Base-by-base conservation (phyloP, 2,329 filamentous ascomycete genomes). In the Juglanconis juglandina region DNA sequence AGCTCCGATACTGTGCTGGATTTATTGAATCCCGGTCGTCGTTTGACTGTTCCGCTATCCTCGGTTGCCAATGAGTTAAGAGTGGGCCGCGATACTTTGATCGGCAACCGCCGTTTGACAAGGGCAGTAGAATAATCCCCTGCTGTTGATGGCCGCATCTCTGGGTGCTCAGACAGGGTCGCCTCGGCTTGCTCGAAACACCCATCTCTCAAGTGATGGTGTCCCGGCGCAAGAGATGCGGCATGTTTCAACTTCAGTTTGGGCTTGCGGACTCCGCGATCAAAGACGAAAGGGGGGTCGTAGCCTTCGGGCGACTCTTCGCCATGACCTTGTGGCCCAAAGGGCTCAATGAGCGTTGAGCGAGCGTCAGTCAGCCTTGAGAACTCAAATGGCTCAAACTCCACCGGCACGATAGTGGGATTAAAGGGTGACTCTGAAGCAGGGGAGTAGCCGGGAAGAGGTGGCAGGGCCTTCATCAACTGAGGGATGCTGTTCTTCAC, bases 381-480 rank as follows among this genome's bases (percentile, higher is more conserved):
- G 8, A 64, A 46, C 39, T 62, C 62, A 33, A 62, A 57, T 3
- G 49, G 56, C 41, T 64, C 60, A 9, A 57, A 58, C 13, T 59
- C 56, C 51, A 62, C 52, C 1, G 62, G 60, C 3, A 58, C 53
- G 3, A 54, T 48, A 13, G 62, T 41, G 9, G 60, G 56, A 9
- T 49, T 57, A 32, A 56, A 47, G 7, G 30, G 57, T 58, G 56
- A 62, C 17, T 56, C 57, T 49, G 55, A 58, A 32, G 53, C 51
- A 17, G 60, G 56, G 13, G 49, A 46, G 7, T 57, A 57, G 4
- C 68, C 68, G 3, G 80, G 80, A 7, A 82, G 64, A 13, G 77
- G 72, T 13, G 81, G 81, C 47, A 83, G 65, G 30, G 77, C 76
- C 66, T 84, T 83, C 79, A 83, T 83, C 13, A 83, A 69, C 46